A percentile compares a stretch with the other conserved stretches of the same genome.
Conservation (phyloP, 2,329 filamentous ascomycete species). For the Daldinia eschscholtzii region DNA sequence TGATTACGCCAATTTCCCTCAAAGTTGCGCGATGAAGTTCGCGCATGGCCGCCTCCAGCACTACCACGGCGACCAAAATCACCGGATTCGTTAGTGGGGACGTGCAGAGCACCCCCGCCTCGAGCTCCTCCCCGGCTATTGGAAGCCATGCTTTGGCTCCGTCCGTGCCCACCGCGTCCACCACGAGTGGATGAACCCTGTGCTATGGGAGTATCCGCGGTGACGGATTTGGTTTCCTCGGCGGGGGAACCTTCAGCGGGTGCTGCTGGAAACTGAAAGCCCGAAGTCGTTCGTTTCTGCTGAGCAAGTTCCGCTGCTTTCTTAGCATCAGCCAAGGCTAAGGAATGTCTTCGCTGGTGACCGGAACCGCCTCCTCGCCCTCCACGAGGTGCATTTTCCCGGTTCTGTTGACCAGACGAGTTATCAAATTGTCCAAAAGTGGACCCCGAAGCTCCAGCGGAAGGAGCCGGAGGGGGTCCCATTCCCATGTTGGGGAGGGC, state of each 20-base stretch:
- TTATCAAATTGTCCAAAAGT: constrained; percentile 83
- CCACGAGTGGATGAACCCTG: constrained; percentile 63
- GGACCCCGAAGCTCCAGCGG: constrained; percentile 86
- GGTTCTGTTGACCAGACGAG: constrained; percentile 69
- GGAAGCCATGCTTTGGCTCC: constrained; percentile 92
- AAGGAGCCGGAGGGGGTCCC: constrained; percentile 89
- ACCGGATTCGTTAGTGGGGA: constrained; percentile 63
- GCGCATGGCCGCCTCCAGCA: constrained; percentile 75
- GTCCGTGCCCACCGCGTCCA: constrained; percentile 71
- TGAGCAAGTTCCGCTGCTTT: constrained; percentile 97
- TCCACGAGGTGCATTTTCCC: constrained; percentile 78
- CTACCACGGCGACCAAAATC: constrained; percentile 84
- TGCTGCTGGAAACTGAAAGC: constrained; percentile 92
- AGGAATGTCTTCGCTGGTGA: constrained; percentile 92
- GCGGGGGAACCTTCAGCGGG: constrained; percentile 70
- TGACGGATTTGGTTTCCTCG: constrained; percentile 68
- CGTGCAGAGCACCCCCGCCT: constrained; percentile 66
- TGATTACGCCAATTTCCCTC: constrained; percentile 97
- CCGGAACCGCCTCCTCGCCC: constrained; percentile 79
- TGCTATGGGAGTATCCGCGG: constrained; percentile 57
- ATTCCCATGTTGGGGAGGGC: constrained; percentile 93
- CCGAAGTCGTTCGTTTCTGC: constrained; percentile 93
- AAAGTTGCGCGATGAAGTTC: constrained; percentile 91
- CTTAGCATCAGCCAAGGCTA: constrained; percentile 95
- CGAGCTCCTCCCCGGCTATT: constrained; percentile 77